Conservation (phyloP, 1,139 yeast species). For the Blastobotrys elegans region DNA sequence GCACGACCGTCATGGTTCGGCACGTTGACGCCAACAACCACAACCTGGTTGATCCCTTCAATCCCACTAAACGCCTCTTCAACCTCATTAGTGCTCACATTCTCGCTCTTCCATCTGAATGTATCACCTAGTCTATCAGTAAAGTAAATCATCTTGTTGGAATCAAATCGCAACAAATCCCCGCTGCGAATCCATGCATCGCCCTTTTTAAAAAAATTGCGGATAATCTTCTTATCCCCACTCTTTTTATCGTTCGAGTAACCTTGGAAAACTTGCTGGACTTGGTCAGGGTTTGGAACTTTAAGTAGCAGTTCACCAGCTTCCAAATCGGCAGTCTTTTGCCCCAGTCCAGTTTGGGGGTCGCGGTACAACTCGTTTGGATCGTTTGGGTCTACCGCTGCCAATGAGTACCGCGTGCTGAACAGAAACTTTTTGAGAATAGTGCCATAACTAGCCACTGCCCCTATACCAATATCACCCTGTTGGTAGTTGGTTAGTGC, state of each 20-base stretch:
- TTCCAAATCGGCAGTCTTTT: constrained; percentile 48
- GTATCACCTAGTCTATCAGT: constrained; percentile 95
- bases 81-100: constrained; percentile 90
- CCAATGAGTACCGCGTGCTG: constrained; percentile 37
- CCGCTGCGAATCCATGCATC: constrained; percentile 93
- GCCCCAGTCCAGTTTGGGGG: constrained; percentile 61
- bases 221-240: constrained; percentile 65
- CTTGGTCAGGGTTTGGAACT: constrained; percentile 52
- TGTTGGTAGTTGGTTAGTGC: constrained; percentile 80
- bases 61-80: constrained; percentile 57
- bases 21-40: constrained; percentile 84
- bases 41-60: constrained; percentile 56
- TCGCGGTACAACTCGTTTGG: constrained; percentile 68
- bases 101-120: constrained; percentile 95
- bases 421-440: constrained; percentile 16
- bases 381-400: constrained; percentile 78
- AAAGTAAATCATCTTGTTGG: constrained; percentile 69
- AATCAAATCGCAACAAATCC: constrained; percentile 69
- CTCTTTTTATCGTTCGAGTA: constrained; percentile 79
- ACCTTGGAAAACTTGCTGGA: constrained; percentile 69
- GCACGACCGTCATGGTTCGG: constrained; percentile 94
- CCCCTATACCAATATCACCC: constrained; percentile 82
- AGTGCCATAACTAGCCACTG: constrained; percentile 76
- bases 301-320: constrained; percentile 87
- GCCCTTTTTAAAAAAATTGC: constrained; percentile 73